A percentile compares a stretch with the other conserved stretches of the same genome.
phyloP scores from a whole-genome alignment of 805 yeast species.

The Starmera pachycereana region DNA sequence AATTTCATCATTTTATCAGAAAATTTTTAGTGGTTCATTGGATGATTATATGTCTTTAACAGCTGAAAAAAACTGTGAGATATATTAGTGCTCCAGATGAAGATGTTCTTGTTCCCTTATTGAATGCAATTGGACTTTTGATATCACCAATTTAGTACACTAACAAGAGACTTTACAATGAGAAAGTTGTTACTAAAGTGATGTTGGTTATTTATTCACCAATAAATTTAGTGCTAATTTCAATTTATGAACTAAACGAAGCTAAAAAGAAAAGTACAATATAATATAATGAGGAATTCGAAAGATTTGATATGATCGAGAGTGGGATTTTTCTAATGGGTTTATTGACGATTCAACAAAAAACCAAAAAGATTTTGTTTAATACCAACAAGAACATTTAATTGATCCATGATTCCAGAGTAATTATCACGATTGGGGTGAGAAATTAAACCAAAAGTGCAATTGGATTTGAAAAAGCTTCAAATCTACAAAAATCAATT shows the following conservation, averaged over 20 bases:
- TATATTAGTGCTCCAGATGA: constrained; percentile 86
- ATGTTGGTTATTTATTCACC: constrained; percentile 68
- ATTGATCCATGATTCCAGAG: too few relatives aligned
- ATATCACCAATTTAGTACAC: constrained; percentile 34
- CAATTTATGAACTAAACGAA: constrained; percentile 51
- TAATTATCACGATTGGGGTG: too few relatives aligned
- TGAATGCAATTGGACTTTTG: constrained; percentile 60
- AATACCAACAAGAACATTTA: too few relatives aligned
- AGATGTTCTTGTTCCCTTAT: constrained; percentile 77
- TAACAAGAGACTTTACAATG: constrained; percentile 17
- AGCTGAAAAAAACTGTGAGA: constrained; percentile 72
- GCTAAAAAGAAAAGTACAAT: constrained; percentile 65
- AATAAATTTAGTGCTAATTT: constrained; percentile 43
- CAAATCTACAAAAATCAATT: too few relatives aligned
- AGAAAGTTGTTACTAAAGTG: constrained; percentile 38
- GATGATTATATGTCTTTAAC: constrained; percentile 80
- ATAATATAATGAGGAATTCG: constrained; percentile 52
- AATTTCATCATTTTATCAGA: constrained; percentile 75
- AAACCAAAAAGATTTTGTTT: too few relatives aligned
- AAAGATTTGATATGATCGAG: constrained; percentile 71
- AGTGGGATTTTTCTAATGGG: constrained; percentile 81
- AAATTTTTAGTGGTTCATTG: constrained; percentile 71
- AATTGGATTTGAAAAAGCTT: too few relatives aligned
- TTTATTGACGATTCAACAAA: constrained; percentile 17
- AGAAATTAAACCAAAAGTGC: too few relatives aligned